A percentile compares a stretch with the other conserved stretches of the same genome.
Evolutionary conservation across 495 filamentous ascomycete genomes (phyloP).

Genomic region (Thermochaetoides thermophila): DNA sequence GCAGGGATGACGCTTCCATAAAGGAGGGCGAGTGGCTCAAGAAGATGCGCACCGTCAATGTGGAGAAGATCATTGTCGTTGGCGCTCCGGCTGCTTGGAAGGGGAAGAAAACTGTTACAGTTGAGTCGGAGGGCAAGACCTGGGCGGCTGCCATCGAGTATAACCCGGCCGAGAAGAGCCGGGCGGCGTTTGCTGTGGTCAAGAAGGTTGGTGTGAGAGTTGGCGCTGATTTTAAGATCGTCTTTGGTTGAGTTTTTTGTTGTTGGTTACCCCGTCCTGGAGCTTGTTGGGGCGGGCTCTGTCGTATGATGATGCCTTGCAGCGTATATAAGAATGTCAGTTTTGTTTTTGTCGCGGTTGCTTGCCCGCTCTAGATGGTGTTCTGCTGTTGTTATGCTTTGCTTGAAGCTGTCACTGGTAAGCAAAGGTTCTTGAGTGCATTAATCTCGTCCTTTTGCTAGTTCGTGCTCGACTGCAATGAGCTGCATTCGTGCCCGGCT

Average conservation of each 20-base stretch:
- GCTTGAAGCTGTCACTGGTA: too few relatives aligned
- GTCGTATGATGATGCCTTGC: too few relatives aligned
- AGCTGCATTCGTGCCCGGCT: too few relatives aligned
- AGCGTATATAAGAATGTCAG: too few relatives aligned
- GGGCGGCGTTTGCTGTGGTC: slow-evolving; percentile 67
- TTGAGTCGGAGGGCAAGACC: slow-evolving; percentile 55
- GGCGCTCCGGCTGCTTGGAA: slow-evolving; percentile 55
- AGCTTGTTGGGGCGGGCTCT: too few relatives aligned
- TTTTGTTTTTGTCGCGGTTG: too few relatives aligned
- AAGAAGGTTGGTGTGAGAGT: slow-evolving; percentile 63
- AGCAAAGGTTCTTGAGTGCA: too few relatives aligned
- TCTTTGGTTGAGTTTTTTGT: slow-evolving; percentile 16
- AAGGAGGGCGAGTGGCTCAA: slow-evolving; percentile 62
- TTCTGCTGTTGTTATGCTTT: too few relatives aligned
- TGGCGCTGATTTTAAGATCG: slow-evolving; percentile 69
- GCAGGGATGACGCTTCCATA: slow-evolving; percentile 38
- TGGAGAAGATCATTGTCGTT: slow-evolving; percentile 74
- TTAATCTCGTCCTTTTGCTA: too few relatives aligned
- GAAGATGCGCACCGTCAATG: slow-evolving; percentile 55
- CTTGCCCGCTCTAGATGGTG: too few relatives aligned
- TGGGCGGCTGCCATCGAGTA: slow-evolving; percentile 45
- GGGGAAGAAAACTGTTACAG: slow-evolving; percentile 46
- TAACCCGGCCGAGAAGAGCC: slow-evolving; percentile 40
- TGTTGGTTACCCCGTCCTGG: too few relatives aligned
- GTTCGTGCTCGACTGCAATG: too few relatives aligned